Conservation (phyloP, 495 filamentous ascomycete species). For the Penicillium verhagenii region DNA sequence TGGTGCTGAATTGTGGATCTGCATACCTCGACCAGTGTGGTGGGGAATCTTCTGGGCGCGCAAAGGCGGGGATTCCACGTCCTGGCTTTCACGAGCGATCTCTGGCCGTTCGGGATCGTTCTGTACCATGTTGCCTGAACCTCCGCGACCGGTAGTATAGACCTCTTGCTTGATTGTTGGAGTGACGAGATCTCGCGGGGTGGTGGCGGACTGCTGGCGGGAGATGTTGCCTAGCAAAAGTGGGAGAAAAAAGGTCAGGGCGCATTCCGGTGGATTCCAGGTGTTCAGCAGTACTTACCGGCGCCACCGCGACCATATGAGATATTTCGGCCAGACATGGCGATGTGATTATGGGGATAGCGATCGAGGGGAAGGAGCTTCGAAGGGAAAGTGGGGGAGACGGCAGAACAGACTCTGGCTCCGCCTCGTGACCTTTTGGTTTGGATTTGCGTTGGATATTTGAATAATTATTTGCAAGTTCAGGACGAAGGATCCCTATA, state of each 20-base stretch:
- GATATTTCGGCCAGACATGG: constrained; percentile 34
- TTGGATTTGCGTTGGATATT: neutral
- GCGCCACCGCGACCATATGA: constrained; percentile 58
- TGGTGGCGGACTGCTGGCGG: constrained; percentile 50
- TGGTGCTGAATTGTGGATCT: neutral
- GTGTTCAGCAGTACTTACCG: constrained; percentile 31
- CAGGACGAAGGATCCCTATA: neutral
- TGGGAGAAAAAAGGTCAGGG: neutral
- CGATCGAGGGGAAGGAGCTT: neutral
- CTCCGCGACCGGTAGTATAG: constrained; percentile 79
- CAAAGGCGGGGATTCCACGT: constrained; percentile 63
- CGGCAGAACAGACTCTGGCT: constrained; percentile 14
- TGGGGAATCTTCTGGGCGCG: constrained; percentile 43
- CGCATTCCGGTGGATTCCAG: neutral
- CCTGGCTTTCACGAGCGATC: constrained; percentile 75
- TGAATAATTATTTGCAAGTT: neutral
- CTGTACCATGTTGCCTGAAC: constrained; percentile 73
- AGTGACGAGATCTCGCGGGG: constrained; percentile 66
- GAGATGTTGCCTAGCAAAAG: constrained; percentile 65
- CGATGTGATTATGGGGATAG: neutral
- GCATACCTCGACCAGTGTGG: constrained; percentile 47
- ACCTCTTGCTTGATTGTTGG: constrained; percentile 78
- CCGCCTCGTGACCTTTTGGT: neutral
- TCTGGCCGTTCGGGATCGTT: constrained; percentile 61
- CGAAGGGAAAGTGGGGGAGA: neutral